Percentiles rank a stretch among this genome's conserved stretches.
Conservation (phyloP, 2,329 filamentous ascomycete genomes). For the Aureobasidium zeae region DNA sequence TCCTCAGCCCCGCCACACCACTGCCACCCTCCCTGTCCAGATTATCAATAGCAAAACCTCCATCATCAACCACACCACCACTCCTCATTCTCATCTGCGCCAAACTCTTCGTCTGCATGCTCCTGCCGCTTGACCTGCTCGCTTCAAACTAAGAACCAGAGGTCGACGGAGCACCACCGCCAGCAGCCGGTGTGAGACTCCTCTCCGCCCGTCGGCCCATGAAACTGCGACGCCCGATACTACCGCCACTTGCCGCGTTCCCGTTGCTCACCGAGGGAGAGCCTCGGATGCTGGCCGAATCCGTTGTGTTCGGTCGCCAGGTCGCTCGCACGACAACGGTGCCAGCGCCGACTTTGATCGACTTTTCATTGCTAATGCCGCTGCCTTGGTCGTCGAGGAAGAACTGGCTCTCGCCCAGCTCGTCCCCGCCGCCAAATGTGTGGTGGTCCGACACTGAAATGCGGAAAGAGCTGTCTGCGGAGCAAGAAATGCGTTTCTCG, state of each 20-base stretch:
- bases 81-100: too few relatives aligned
- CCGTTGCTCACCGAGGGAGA: conserved; percentile 2
- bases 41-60: too few relatives aligned
- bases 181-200: conserved; percentile 14
- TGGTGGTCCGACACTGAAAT: conserved; percentile 77
- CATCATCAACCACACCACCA: too few relatives aligned
- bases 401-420: conserved; percentile 77
- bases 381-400: conserved; percentile 75
- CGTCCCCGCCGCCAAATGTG: conserved; percentile 73
- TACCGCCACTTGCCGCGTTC: background rate
- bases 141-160: too few relatives aligned
- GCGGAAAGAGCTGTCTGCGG: conserved; percentile 77
- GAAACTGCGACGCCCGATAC: conserved; percentile 15
- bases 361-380: conserved; percentile 57
- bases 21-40: too few relatives aligned
- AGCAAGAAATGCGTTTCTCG: conserved; percentile 62
- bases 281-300: background rate
- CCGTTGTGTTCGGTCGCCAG: conserved; percentile 42
- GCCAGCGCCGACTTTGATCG: conserved; percentile 63
- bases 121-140: too few relatives aligned
- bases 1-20: too few relatives aligned
- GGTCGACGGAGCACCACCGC: too few relatives aligned
- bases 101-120: too few relatives aligned
- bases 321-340: conserved; percentile 67
- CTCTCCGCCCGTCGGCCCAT: conserved; percentile 17